These are phyloP conservation scores for Cryphonectria naterciae DNA, from an alignment of 2,329 filamentous ascomycete genomes.

Conservation along the genomic window DNA sequence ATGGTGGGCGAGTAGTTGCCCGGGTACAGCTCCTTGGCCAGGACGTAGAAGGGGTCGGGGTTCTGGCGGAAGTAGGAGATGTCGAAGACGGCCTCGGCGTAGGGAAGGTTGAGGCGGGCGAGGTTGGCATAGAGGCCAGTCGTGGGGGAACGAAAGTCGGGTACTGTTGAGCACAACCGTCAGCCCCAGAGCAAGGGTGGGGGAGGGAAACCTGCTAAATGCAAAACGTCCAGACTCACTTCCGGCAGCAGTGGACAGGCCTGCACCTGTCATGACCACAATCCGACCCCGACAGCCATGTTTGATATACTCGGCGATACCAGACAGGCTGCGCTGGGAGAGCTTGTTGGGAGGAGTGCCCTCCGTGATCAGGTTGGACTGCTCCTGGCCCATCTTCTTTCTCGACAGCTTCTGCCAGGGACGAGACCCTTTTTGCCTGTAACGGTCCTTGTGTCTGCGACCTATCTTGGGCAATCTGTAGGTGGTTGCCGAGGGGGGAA, in stretches of 20 bases:
- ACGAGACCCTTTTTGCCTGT: constrained; percentile 37
- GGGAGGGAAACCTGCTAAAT: background rate
- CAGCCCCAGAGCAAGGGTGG: too few species aligned
- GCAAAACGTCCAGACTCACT: constrained; percentile 47
- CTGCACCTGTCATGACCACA: constrained; percentile 89
- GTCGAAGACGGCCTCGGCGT: constrained; percentile 93
- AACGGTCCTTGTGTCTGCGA: constrained; percentile 42
- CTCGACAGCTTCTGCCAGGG: constrained; percentile 29
- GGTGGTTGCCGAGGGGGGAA: too few species aligned
- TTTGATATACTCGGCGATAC: constrained; percentile 80
- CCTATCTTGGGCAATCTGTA: constrained; percentile 41
- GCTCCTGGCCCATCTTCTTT: constrained; percentile 79
- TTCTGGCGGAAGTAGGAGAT: constrained; percentile 85
- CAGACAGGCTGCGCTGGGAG: constrained; percentile 68
- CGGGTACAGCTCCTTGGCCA: constrained; percentile 91
- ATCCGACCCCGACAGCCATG: constrained; percentile 69
- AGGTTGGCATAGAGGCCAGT: constrained; percentile 95
- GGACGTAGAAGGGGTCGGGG: constrained; percentile 86
- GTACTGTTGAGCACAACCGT: constrained; percentile 62
- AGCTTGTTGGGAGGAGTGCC: constrained; percentile 68
- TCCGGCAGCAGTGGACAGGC: constrained; percentile 76
- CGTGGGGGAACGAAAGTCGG: constrained; percentile 91
- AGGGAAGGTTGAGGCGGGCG: constrained; percentile 79
- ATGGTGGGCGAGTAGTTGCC: constrained; percentile 88
- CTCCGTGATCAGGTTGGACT: constrained; percentile 69